Conservation (phyloP, 345 rosid genomes). For the Geranium rotundifolium region DNA sequence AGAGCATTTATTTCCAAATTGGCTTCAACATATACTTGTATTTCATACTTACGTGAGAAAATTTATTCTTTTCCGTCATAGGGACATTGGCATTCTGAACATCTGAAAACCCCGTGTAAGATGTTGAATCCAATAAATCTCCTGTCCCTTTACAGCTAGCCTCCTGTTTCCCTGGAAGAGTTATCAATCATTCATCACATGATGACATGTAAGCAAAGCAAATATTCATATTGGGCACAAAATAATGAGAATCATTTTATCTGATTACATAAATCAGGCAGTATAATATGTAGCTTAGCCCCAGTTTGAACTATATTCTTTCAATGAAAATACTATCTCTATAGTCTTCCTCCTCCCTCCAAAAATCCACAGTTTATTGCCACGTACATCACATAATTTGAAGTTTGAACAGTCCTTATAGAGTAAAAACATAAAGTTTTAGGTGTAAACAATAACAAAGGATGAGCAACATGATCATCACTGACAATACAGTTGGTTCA, state of each 20-base stretch:
- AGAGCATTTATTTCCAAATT: background rate
- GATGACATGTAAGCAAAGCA: background rate
- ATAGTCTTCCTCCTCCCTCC: no score
- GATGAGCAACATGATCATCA: no score
- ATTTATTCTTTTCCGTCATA: slow-evolving; percentile 14
- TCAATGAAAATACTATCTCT: no score
- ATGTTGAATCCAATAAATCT: slow-evolving; percentile 10
- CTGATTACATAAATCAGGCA: background rate
- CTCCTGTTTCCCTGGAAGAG: slow-evolving; percentile 27
- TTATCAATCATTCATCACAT: background rate
- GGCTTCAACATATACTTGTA: background rate
- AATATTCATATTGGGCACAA: background rate
- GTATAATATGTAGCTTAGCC: background rate
- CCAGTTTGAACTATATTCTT: background rate
- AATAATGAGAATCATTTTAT: background rate
- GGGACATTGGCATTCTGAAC: slow-evolving; percentile 11
- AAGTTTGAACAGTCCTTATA: no score
- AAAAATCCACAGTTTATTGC: no score
- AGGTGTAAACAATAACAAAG: no score
- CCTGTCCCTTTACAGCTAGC: slow-evolving; percentile 20
- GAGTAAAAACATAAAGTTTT: no score
- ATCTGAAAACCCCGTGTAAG: slow-evolving; percentile 9
- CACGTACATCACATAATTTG: no score
- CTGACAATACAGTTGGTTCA: no score
- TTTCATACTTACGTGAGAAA: slow-evolving; percentile 29